phyloP scores from a whole-genome alignment of 2,329 filamentous ascomycete genomes.

The Mycosphaerella sp. region DNA sequence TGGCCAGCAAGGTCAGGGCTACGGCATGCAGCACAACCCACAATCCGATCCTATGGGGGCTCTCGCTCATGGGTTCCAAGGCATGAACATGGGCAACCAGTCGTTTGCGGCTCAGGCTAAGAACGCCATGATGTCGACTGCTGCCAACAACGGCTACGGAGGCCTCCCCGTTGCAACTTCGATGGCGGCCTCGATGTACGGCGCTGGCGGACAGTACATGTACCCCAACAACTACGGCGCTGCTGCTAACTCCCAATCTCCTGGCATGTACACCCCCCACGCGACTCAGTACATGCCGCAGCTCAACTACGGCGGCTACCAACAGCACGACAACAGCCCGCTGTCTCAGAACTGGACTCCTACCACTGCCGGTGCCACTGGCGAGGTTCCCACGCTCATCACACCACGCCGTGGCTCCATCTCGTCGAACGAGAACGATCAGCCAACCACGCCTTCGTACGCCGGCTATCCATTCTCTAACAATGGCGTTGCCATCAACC shows the following conservation, averaged over 20 bases:
- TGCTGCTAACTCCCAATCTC: slow-evolving; percentile 28
- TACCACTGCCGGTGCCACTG: slow-evolving; percentile 38
- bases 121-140: slow-evolving; percentile 31
- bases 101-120: slow-evolving; percentile 33
- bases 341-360: slow-evolving; percentile 43
- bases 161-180: slow-evolving; percentile 24
- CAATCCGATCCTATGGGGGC: slow-evolving; percentile 31
- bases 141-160: slow-evolving; percentile 26
- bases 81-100: slow-evolving; percentile 34
- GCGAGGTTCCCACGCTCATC: slow-evolving; percentile 46
- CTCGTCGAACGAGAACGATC: slow-evolving; percentile 48
- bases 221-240: slow-evolving; percentile 29
- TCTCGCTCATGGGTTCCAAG: slow-evolving; percentile 37
- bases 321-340: slow-evolving; percentile 42
- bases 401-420: slow-evolving; percentile 47
- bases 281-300: slow-evolving; percentile 40
- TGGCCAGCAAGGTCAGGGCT: slow-evolving; percentile 28
- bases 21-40: slow-evolving; percentile 32
- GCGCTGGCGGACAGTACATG: slow-evolving; percentile 29
- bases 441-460: slow-evolving; percentile 45
- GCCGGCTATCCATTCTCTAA: slow-evolving; percentile 38
- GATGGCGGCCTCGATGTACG: slow-evolving; percentile 32
- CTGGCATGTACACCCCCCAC: slow-evolving; percentile 43
- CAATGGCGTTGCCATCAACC: slow-evolving; percentile 44
- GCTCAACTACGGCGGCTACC: slow-evolving; percentile 40